Evolutionary conservation across 805 yeast genomes (phyloP), one percentile per base, ranked within the genome.

Genomic region (Groenewaldozyma salmanticensis): DNA sequence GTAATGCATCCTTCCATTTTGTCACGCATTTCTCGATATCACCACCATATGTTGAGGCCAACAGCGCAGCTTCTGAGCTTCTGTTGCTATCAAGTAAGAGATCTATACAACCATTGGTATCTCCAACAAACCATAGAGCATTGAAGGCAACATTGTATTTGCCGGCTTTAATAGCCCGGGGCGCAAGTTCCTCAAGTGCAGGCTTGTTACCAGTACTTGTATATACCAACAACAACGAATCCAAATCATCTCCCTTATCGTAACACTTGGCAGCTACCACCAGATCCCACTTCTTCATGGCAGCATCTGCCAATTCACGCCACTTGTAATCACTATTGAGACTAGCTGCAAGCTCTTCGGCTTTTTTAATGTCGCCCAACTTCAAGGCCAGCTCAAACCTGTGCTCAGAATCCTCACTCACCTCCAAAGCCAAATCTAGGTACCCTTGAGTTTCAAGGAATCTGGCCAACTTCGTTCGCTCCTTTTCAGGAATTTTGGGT

Each of bases 371-470:
- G 2, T 64, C 59, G 41, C 75, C 74, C n/a, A 87, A 77, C 42
- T 79, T 72, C 37, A 92, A 66, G 6, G 96, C 90, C 45, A 92
- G 75, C 55, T 86, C 96, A 59, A 92, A 92, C 60, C 77, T 82
- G 58, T 94, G 95, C 58, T 90, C 97, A 39, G 74, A 65, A 61
- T 92, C 98, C 50, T 79, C 82, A 3, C 96, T 77, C 40, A 88
- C 73, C 38, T 81, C 71, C 42, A 81, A 70, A 2, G 98, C 96
- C 55, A 86, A 82, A 47, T 86, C 81, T 50, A 75, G 71, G 60
- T 75, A 81, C 18, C 94, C 96, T 65, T 87, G 95, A 49, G 88
- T 85, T 65, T 94, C 97, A 54, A 92, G 73, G 66, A 92, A 92
- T 57, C 96, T 75, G 4, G 97, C 80, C 52, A 92, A 77, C 57